These are phyloP conservation scores for Tetrapisispora nanseiensis DNA, from an alignment of 805 yeast species.

Conservation along the genomic window DNA sequence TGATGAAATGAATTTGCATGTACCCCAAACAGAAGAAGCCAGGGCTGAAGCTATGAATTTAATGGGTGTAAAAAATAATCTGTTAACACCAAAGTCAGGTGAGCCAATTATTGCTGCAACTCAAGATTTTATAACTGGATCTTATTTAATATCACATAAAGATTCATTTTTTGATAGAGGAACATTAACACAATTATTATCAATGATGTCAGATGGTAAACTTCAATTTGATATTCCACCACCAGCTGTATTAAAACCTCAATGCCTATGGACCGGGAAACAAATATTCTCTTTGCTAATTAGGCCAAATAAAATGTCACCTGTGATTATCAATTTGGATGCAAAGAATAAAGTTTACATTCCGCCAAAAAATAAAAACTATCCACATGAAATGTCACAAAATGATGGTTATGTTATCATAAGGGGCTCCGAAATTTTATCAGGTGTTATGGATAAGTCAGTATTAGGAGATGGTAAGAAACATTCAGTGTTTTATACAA, in stretches of 20 bases:
- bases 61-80: slow-evolving; percentile 95
- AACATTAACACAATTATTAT: slow-evolving; percentile 64
- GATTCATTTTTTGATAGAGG: slow-evolving; percentile 90
- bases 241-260: slow-evolving; percentile 87
- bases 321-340: slow-evolving; percentile 81
- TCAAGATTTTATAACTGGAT: slow-evolving; percentile 97
- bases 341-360: slow-evolving; percentile 86
- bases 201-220: slow-evolving; percentile 94
- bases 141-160: slow-evolving; percentile 83
- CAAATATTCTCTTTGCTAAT: slow-evolving; percentile 86
- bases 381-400: slow-evolving; percentile 91
- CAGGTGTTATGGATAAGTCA: slow-evolving; percentile 96
- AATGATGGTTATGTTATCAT: slow-evolving; percentile 92
- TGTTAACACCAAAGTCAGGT: slow-evolving; percentile 93
- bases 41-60: slow-evolving; percentile 96
- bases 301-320: slow-evolving; percentile 65
- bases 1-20: slow-evolving; percentile 98
- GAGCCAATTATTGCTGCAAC: slow-evolving; percentile 99
- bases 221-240: slow-evolving; percentile 89
- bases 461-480: slow-evolving; percentile 96
- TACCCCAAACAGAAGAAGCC: slow-evolving; percentile 98
- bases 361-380: slow-evolving; percentile 57
- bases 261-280: slow-evolving; percentile 91
- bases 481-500: slow-evolving; percentile 91
- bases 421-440: slow-evolving; percentile 76